phyloP scores from a whole-genome alignment of 1,139 yeast species.

The Pichia sp. region DNA sequence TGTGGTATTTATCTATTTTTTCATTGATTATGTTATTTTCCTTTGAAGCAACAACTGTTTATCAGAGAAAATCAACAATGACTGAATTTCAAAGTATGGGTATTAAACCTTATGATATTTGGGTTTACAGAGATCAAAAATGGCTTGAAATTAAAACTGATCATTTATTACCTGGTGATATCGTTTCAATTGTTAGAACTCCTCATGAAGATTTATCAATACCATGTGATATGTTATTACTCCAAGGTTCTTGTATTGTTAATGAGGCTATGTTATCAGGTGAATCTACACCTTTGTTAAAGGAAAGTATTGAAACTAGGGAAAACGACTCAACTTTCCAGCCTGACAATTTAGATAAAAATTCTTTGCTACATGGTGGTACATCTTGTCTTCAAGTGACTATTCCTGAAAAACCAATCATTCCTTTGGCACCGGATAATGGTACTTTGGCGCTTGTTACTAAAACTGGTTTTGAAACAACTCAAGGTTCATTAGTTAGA shows the following conservation, averaged over 20 bases:
- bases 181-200: conserved; percentile 83
- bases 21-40: conserved; percentile 87
- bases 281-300: conserved; percentile 92
- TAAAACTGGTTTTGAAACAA: conserved; percentile 95
- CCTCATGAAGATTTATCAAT: conserved; percentile 79
- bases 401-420: conserved; percentile 42
- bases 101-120: conserved; percentile 78
- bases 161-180: conserved; percentile 84
- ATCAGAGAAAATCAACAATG: conserved; percentile 93
- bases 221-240: conserved; percentile 88
- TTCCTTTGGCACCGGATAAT: conserved; percentile 67
- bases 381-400: conserved; percentile 93
- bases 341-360: conserved; percentile 80
- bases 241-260: conserved; percentile 89
- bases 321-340: conserved; percentile 64
- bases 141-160: conserved; percentile 73
- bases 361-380: conserved; percentile 90
- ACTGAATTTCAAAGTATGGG: conserved; percentile 97
- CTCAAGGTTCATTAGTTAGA: conserved; percentile 96
- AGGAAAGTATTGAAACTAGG: conserved; percentile 84
- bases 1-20: conserved; percentile 93
- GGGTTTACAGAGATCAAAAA: conserved; percentile 60
- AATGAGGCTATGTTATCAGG: conserved; percentile 62
- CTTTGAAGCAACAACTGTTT: conserved; percentile 91
- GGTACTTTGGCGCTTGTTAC: conserved; percentile 91